Evolutionary conservation across 768 basidiomycete species (phyloP).

Genomic region (Mycena maculata): DNA sequence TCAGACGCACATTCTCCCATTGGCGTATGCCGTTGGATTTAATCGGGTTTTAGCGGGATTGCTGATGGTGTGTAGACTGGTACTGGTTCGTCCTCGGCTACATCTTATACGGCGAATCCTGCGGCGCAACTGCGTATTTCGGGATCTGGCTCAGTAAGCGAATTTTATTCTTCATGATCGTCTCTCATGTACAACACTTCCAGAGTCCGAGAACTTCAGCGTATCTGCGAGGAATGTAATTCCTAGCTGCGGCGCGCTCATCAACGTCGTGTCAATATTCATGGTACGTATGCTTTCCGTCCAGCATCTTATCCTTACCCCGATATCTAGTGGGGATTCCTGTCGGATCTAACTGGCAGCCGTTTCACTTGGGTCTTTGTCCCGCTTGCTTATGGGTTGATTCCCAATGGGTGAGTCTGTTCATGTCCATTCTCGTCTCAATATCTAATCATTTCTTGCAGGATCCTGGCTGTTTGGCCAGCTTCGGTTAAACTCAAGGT

Average conservation of each 20-base stretch:
- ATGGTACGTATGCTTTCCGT: background rate
- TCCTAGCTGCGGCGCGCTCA: conserved; percentile 38
- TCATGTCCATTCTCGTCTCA: background rate
- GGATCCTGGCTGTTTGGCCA: conserved; percentile 41
- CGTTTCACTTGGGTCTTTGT: conserved; percentile 41
- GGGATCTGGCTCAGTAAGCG: conserved; percentile 41
- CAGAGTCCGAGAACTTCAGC: conserved; percentile 38
- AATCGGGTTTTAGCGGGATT: background rate
- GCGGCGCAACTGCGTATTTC: conserved; percentile 36
- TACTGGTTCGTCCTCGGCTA: conserved; percentile 42
- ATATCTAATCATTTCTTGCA: conserved; percentile 21
- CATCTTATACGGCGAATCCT: conserved; percentile 40
- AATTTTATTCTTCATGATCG: background rate
- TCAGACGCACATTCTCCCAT: conserved; percentile 36
- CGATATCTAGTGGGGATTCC: conserved; percentile 37
- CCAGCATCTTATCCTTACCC: background rate
- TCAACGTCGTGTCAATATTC: conserved; percentile 39
- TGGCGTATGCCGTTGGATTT: conserved; percentile 33
- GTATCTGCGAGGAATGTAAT: conserved; percentile 40
- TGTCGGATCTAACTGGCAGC: conserved; percentile 40
- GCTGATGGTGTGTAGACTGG: conserved; percentile 31
- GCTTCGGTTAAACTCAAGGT: conserved; percentile 37
- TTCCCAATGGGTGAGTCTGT: conserved; percentile 25
- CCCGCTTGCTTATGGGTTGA: conserved; percentile 34
- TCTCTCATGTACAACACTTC: background rate